Percentiles rank a stretch among this genome's conserved stretches.
These are phyloP conservation scores for Botrytis deweyae DNA, from an alignment of 2,329 filamentous ascomycete species.

Conservation along the genomic window DNA sequence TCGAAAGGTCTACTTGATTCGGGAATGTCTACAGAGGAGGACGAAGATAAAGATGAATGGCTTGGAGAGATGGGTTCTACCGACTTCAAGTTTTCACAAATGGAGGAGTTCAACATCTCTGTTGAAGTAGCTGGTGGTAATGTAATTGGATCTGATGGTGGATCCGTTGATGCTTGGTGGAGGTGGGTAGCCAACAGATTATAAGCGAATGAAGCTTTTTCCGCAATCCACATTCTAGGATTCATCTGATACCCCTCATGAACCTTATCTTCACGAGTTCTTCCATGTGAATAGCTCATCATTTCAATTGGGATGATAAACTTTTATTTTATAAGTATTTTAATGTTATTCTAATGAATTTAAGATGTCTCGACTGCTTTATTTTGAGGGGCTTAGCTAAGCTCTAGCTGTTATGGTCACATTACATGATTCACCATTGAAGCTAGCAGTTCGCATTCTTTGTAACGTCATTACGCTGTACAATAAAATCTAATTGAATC, in stretches of 20 bases:
- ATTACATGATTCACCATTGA: background rate
- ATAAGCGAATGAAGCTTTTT: slow-evolving; percentile 41
- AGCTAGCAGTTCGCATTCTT: background rate
- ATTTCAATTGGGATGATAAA: background rate
- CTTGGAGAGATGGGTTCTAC: slow-evolving; percentile 77
- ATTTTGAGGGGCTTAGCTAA: background rate
- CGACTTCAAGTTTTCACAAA: slow-evolving; percentile 75
- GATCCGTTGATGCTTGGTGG: slow-evolving; percentile 84
- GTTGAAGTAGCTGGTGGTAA: slow-evolving; percentile 78
- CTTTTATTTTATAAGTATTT: background rate
- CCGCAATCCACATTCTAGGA: background rate
- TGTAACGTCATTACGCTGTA: background rate
- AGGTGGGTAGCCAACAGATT: slow-evolving; percentile 80
- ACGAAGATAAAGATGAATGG: slow-evolving; percentile 77
- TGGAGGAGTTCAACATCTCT: slow-evolving; percentile 79
- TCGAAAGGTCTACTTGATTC: slow-evolving; percentile 82
- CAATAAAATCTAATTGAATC: background rate
- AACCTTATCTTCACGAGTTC: background rate
- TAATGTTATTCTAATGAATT: background rate
- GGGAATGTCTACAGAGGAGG: slow-evolving; percentile 60
- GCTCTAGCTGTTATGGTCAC: background rate
- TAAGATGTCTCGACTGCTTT: background rate
- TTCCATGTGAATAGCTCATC: background rate
- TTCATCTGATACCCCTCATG: background rate
- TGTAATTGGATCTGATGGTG: slow-evolving; percentile 58